A percentile compares a stretch with the other conserved stretches of the same genome.
Evolutionary conservation across 2,329 filamentous ascomycete genomes (phyloP).

Genomic region (Sarocladium kiliense): DNA sequence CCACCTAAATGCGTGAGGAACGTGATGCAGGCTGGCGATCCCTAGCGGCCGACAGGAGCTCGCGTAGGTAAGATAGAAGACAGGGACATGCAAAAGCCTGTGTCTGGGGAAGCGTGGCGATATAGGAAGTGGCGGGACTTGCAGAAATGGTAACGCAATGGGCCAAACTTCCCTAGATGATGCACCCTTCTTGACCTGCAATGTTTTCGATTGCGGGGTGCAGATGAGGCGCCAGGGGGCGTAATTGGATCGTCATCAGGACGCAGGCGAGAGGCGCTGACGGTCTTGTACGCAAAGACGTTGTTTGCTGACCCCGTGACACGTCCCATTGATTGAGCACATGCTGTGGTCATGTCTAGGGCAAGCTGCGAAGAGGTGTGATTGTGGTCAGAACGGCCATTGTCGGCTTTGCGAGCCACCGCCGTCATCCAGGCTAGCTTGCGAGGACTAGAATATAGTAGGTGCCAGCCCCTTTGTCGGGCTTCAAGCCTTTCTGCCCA

Average conservation of each 20-base stretch:
- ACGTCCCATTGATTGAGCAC: too few relatives aligned
- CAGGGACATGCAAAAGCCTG: too few relatives aligned
- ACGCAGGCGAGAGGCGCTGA: background rate
- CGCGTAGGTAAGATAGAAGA: background rate
- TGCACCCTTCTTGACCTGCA: background rate
- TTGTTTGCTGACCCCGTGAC: too few relatives aligned
- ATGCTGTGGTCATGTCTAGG: too few relatives aligned
- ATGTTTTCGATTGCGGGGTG: background rate
- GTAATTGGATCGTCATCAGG: background rate
- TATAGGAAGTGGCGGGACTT: background rate
- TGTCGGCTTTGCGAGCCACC: slow-evolving; percentile 5
- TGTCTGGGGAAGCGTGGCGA: background rate
- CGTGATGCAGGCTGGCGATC: background rate
- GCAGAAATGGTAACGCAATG: background rate
- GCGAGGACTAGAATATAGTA: background rate
- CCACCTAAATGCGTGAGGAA: background rate
- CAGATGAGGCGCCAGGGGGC: background rate
- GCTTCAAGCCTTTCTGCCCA: background rate
- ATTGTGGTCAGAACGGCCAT: background rate
- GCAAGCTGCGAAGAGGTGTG: background rate
- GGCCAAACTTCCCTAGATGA: background rate
- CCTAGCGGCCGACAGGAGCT: background rate
- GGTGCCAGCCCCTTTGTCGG: background rate
- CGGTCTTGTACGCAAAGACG: background rate
- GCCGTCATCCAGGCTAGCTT: background rate